Evolutionary conservation across 768 basidiomycete species (phyloP).

Genomic region (Termitomyces sp.): DNA sequence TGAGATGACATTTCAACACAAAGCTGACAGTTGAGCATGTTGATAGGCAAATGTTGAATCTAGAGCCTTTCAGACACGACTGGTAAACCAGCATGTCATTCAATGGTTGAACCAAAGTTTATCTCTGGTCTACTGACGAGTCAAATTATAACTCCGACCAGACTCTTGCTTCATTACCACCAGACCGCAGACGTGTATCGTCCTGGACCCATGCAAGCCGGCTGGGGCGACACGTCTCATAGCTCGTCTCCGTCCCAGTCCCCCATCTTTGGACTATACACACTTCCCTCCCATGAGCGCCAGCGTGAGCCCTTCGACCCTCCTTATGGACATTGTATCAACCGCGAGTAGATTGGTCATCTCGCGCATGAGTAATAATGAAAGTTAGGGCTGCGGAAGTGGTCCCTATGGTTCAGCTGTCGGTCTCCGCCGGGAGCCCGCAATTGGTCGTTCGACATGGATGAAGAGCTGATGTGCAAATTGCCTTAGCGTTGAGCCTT

Average conservation of each 20-base stretch:
- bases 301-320: constrained; percentile 22
- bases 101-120: too few species aligned
- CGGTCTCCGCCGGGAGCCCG: constrained; percentile 8
- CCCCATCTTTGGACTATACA: constrained; percentile 22
- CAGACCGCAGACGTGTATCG: too few species aligned
- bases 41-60: too few species aligned
- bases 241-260: too few species aligned
- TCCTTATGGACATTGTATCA: not conserved
- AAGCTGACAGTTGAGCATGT: too few species aligned
- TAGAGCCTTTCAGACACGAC: too few species aligned
- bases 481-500: constrained; percentile 67
- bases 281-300: constrained; percentile 19
- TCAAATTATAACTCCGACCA: not conserved
- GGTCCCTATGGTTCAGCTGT: not conserved
- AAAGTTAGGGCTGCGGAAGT: not conserved
- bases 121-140: too few species aligned
- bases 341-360: constrained; percentile 16
- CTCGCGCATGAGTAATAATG: constrained; percentile 8
- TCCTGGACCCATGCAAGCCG: too few species aligned
- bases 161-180: not conserved
- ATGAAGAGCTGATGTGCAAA: constrained; percentile 60
- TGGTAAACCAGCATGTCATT: too few species aligned
- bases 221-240: too few species aligned
- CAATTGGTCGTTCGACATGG: constrained; percentile 29
- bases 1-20: too few species aligned